Base-by-base conservation (phyloP, 257 asterid genomes). In the Solanum dulcamara region DNA sequence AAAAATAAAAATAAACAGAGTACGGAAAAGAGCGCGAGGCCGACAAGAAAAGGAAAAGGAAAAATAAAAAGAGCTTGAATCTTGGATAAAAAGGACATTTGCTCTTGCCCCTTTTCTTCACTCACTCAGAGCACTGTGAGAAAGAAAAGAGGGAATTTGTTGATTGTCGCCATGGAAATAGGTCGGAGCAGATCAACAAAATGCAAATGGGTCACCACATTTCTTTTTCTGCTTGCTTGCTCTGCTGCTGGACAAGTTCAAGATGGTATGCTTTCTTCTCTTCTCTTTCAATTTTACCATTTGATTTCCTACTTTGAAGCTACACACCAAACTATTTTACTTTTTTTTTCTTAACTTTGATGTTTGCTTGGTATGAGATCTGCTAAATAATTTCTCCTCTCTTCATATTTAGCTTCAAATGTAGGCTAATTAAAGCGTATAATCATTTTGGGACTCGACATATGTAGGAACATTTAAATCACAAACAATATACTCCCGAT, bases 211-310 rank as follows among this genome's bases (percentile, higher is more conserved):
- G 81, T 81, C 46, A 26, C 68, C 10, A 50, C 83, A 20, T 83
- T 80, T 46, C 82, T 80, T 81, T 18, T 86, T 44, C 75, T 90
- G 17, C 66, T 89, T 3, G 72, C 83, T 72, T 38, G 55, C 84
- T 83, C 85, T 1, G 88, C 90, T 59, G 79, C 87, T 18, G 87
- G 85, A 24, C 88, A 85, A 20, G 85, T 89, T 67, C 89, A 90
- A 86, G 93, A 90, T 85, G 93, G 93, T 90, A 88, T 26, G 84
- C 51, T 70, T 80, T 62, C 10, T 46, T 64, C 86, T 85, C 18
- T 46, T 59, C 46, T 26, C 10, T 85, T 42, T 37, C 44, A 22
- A 8, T 17, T 15, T 81, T 44, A 53, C 42, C 81, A 66, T 33
- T 50, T 5, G 0, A 18, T 18, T 57, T 15, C 33, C 38, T n/a